A percentile compares a stretch with the other conserved stretches of the same genome.
Evolutionary conservation across 139 green algal genomes (phyloP).

Genomic region (Chlamydomonas eustigma): DNA sequence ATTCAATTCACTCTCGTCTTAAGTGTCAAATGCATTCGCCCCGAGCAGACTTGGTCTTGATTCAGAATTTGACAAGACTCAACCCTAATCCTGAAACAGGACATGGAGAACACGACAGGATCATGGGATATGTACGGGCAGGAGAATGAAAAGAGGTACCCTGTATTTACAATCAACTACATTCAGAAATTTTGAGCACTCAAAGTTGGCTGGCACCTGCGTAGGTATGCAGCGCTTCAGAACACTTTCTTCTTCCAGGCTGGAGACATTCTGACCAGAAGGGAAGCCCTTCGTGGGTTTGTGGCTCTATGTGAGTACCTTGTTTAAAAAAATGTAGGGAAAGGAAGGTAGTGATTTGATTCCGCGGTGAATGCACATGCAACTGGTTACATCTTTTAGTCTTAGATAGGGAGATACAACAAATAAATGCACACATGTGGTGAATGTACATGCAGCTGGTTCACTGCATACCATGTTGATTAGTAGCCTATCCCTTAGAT

Average conservation of each 20-base stretch:
- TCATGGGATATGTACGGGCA: constrained; percentile 92
- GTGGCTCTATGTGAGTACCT: constrained; percentile 70
- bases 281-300: constrained; percentile 83
- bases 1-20: neutral
- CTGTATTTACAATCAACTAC: neutral
- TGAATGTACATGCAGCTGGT: neutral
- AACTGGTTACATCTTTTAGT: no score
- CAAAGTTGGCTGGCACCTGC: neutral
- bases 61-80: no score
- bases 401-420: no score
- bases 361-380: no score
- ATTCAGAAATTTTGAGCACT: neutral
- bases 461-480: neutral
- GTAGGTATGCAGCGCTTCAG: constrained; percentile 73
- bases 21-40: neutral
- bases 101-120: constrained; percentile 90
- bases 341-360: neutral
- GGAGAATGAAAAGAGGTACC: constrained; percentile 65
- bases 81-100: constrained; percentile 48
- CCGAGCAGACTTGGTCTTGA: no score
- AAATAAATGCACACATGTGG: no score
- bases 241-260: constrained; percentile 92
- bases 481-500: neutral
- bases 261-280: constrained; percentile 66
- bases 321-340: no score